Base-by-base conservation (phyloP, 257 asterid genomes). In the Eustoma russellianum region DNA sequence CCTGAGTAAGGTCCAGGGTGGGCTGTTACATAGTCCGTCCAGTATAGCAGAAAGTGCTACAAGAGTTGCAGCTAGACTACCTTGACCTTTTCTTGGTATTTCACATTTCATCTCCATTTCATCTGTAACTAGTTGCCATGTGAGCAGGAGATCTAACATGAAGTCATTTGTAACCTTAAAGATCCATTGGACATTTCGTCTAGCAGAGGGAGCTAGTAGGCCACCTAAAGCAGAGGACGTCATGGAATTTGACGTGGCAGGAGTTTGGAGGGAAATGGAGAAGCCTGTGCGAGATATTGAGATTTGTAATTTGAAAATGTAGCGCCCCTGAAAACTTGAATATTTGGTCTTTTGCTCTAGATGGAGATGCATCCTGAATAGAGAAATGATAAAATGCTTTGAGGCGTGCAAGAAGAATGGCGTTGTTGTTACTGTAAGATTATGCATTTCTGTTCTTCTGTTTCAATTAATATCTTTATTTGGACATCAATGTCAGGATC, bases 331-430 rank as follows among this genome's bases (percentile, higher is more conserved):
- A 4, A 24, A 24, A 24, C 30, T 24, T 24, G 30, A 41, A 41
- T 17, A 7, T 55, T 24, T 33, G 50, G 7, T 9, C 16, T 44
- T 2, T 46, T 15, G 14, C 24, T 52, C 33, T 51, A 85, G 92
- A 79, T 83, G 92, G 96, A 86, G 77, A 86, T 83, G 94, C 94
- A 86, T 57, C 86, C 92, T 3, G 91, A 92, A 18, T 86, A 92
- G 95, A 83, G 94, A 56, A 81, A 86, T 47, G 85, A 83, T 57
- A 86, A 83, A 57, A 83, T 86, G 86, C 69, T 86, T n/a, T 3
- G 85, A 76, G 24, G 82, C 81, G 38, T 83, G 94, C 67, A 77
- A 61, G 69, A 69, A 71, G 55, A 61, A 68, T 19, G 75, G 70
- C 65, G 62, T 83, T 61, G 85, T 80, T 48, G 78, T 71, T 50